These are phyloP conservation scores for Cytospora mali DNA, from an alignment of 2,329 filamentous ascomycete species.

Conservation along the genomic window DNA sequence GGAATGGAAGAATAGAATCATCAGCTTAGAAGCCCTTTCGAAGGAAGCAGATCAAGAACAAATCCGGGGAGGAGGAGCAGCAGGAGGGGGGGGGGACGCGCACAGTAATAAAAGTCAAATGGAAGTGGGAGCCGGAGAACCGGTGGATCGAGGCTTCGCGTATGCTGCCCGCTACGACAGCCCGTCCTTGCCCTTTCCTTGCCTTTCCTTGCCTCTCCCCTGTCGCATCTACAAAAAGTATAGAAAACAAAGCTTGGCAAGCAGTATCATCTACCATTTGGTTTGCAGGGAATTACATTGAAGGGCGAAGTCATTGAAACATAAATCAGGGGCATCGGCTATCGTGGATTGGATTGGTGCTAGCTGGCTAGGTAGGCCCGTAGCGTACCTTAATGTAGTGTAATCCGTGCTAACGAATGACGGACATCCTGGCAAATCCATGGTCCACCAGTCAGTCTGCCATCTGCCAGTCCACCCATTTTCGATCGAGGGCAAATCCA, in stretches of 20 bases:
- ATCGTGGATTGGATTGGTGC: neutral
- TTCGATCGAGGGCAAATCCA: neutral
- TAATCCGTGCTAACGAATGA: no score
- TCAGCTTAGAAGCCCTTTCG: slow-evolving; percentile 15
- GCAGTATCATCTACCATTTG: neutral
- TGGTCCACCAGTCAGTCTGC: no score
- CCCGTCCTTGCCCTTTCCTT: slow-evolving; percentile 8
- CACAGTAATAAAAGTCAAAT: slow-evolving; percentile 23
- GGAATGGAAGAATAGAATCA: neutral
- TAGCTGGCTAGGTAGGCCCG: no score
- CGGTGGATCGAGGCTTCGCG: slow-evolving; percentile 21
- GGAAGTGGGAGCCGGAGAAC: slow-evolving; percentile 13
- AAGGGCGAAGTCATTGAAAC: neutral
- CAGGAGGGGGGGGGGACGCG: no score
- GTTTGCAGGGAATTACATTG: neutral
- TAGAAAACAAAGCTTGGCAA: neutral
- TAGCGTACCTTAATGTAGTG: no score
- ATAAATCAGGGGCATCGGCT: neutral
- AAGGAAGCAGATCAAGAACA: slow-evolving; percentile 15
- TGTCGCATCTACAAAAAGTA: neutral
- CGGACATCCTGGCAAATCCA: neutral
- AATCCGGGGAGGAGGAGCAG: slow-evolving; percentile 11
- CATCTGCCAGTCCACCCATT: neutral
- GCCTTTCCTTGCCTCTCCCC: neutral
- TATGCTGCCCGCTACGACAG: slow-evolving; percentile 14